Evolutionary conservation across 306 rosid species (phyloP), one percentile per base, ranked within the genome.

Genomic region (Prunus davidiana): DNA sequence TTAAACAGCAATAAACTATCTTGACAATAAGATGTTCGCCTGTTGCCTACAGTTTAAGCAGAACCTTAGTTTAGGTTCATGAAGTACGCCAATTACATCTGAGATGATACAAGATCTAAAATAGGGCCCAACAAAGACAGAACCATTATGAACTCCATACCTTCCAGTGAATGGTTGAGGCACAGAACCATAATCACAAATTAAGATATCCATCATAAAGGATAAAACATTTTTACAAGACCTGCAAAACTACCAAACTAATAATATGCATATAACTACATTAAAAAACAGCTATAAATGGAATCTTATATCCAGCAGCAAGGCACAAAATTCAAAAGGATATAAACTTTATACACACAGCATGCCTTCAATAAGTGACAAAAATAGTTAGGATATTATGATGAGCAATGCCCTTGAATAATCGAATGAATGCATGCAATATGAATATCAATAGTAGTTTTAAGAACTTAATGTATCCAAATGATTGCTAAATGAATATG

Each of bases 221-320:
- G 76, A 68, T 49, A 55, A 63, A 22, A 84, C 73, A 78, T 76
- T 57, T 78, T 52, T 77, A 69, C 34, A 74, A 72, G 46, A 80
- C 91, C 89, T 79, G 87, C 87, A 91, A 85, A 82, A 86, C 89
- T 87, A 78, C 73, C 69, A 79, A 69, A 78, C 75, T 76, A 80
- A 73, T 67, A 70, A 80, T 76, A 62, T 69, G 68, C 81, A 77
- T 30, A 69, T 47, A 32, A 72, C 25, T 20, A 18, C 56, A 67
- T n/a, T 47, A 67, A 54, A 78, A 64, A 50, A 10, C 64, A 66
- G 64, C 84, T 47, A 30, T n/a, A 61, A 32, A 69, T 1, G 24
- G 45, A 64, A 79, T 41, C 32, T 46, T 30, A 67, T 69, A 30
- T 57, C 56, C 41, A 64, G 12, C 64, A 24, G 57, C 57, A 43